These are phyloP conservation scores for Pisolithus microcarpus DNA, from an alignment of 768 basidiomycete species.

Conservation along the genomic window DNA sequence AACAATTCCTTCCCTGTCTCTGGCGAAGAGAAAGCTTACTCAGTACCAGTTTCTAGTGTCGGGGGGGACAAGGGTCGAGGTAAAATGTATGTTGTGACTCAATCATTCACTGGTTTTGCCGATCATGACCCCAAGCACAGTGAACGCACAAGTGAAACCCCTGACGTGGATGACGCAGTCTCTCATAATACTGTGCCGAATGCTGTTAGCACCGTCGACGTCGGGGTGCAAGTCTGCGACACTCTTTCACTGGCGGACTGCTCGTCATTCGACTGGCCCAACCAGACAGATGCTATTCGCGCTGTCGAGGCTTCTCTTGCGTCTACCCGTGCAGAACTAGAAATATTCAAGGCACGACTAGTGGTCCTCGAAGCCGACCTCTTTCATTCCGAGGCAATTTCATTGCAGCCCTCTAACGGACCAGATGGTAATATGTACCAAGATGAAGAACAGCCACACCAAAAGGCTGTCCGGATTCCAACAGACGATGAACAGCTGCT, in stretches of 20 bases:
- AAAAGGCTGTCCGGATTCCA: neutral
- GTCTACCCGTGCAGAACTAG: slow-evolving; percentile 18
- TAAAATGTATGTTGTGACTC: slow-evolving; percentile 21
- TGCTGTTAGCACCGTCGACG: neutral
- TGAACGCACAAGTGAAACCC: neutral
- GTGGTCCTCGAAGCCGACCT: slow-evolving; percentile 22
- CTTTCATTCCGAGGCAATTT: slow-evolving; percentile 8
- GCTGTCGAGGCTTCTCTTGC: slow-evolving; percentile 20
- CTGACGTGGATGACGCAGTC: neutral
- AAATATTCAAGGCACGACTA: slow-evolving; percentile 20
- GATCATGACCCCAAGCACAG: neutral
- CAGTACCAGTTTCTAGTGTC: slow-evolving; percentile 4
- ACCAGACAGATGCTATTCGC: slow-evolving; percentile 6
- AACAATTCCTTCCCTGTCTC: neutral
- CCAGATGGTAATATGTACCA: neutral
- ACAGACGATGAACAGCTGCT: neutral
- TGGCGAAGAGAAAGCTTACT: neutral
- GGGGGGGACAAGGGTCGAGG: slow-evolving; percentile 4
- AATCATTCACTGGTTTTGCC: slow-evolving; percentile 21
- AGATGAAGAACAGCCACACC: neutral
- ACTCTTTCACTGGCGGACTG: neutral
- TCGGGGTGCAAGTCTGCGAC: neutral
- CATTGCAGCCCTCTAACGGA: neutral
- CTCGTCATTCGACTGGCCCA: neutral
- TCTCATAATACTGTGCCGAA: neutral